phyloP scores from a whole-genome alignment of 140 eudicot genomes.

The Oenanthe javanica region DNA sequence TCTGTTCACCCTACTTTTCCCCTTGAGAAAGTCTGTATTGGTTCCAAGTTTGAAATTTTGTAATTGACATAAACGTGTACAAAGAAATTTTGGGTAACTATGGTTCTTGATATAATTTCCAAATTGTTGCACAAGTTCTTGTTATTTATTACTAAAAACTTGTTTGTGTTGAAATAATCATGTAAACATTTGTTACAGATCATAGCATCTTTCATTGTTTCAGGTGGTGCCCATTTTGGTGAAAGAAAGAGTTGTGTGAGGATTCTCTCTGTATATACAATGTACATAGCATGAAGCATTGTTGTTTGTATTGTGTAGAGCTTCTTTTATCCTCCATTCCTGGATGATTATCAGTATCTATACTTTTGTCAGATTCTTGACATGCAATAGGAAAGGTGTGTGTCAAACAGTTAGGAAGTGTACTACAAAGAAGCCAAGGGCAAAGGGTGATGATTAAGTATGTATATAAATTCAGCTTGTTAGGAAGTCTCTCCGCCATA shows the following conservation, averaged over 20 bases:
- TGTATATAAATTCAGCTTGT: background rate
- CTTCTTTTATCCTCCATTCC: background rate
- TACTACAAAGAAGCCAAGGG: background rate
- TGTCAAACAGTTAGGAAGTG: background rate
- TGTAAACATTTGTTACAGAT: background rate
- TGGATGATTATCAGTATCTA: background rate
- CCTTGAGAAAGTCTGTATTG: background rate
- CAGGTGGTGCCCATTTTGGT: constrained; percentile 99
- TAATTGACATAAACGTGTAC: background rate
- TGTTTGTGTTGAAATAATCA: background rate
- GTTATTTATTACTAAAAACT: background rate
- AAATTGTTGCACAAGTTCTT: background rate
- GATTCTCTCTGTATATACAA: constrained; percentile 6
- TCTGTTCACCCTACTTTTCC: background rate
- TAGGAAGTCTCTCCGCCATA: background rate
- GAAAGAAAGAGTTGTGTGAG: background rate
- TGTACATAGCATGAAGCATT: background rate
- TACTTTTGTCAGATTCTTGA: background rate
- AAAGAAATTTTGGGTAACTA: background rate
- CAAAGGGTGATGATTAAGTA: background rate
- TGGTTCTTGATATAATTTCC: background rate
- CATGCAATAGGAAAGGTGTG: background rate
- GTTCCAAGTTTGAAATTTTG: background rate
- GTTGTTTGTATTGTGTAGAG: background rate
- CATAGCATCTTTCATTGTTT: constrained; percentile 11